Evolutionary conservation across 345 rosid genomes (phyloP), one percentile per base, ranked within the genome.

Genomic region (Brassica nigra): DNA sequence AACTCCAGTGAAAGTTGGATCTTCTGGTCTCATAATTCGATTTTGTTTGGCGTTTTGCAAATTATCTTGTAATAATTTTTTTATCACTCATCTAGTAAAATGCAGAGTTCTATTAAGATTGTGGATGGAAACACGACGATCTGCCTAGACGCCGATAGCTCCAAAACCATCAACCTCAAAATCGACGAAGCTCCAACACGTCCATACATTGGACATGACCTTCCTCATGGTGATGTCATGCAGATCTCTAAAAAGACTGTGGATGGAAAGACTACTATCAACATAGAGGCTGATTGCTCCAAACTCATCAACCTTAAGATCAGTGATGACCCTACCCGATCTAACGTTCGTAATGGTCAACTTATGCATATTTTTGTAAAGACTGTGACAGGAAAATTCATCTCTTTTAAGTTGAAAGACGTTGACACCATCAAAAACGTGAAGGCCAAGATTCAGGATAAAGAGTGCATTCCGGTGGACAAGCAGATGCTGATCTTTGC

Each of bases 41-140:
- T 29, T 42, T 62, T 62, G 8, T 44, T 44, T 44, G 11, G 2
- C 62, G 6, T 12, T 49, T 49, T 49, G 18, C 18, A 5, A 15
- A 14, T 49, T 49, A 49, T 49, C 55, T 14, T 14, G 55, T 49
- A 49, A 4, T 49, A 49, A 49, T 14, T 54, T 54, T 15, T 15
- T 54, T 15, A 5, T 6, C 3, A 12, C 2, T 62, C 55, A 20
- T 54, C 62, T 20, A 2, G 18, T 27, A 66, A 20, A 57, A 76
- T 76, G 73, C 42, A 57, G 31, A 2, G n/a, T 6, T 75, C 30
- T 57, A 28, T 36, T 0, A 66, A 55, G 66, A 36, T 34, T 16
- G 12, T 75, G 10, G 42, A 67, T 55, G 79, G 79, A 16, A 65
- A 11, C 5, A 39, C 55, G 42, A 67, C 34, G 16, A 11, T 67